These are phyloP conservation scores for Tillandsia leiboldiana DNA, from an alignment of 176 grass and related monocot genomes.

Conservation along the genomic window DNA sequence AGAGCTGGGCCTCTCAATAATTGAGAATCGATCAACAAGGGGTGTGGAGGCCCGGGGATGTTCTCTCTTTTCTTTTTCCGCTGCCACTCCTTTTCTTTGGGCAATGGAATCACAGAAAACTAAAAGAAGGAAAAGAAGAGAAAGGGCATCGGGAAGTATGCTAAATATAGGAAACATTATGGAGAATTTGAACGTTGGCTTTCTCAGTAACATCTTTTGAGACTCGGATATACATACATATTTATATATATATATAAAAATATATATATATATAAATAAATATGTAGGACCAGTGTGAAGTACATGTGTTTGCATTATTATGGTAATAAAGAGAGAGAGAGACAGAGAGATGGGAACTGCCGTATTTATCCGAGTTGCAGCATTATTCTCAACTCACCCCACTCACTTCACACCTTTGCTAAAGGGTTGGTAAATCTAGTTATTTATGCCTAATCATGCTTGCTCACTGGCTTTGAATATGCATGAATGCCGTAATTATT, in stretches of 20 bases:
- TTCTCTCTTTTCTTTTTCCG: conserved; percentile 11
- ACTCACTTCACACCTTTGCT: too few species aligned
- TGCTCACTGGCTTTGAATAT: too few species aligned
- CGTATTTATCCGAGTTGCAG: too few species aligned
- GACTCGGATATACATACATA: background rate
- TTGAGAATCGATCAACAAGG: background rate
- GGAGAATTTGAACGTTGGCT: conserved; percentile 6
- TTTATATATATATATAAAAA: background rate
- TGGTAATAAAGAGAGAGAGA: background rate
- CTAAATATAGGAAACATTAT: conserved; percentile 3
- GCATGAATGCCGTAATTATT: too few species aligned
- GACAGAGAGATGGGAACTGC: background rate
- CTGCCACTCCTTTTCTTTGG: background rate
- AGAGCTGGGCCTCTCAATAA: background rate
- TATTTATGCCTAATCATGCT: too few species aligned
- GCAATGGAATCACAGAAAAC: conserved; percentile 23
- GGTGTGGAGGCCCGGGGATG: conserved; percentile 3
- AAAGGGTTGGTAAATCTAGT: too few species aligned
- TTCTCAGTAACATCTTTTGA: conserved; percentile 12
- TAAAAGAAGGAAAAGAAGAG: conserved; percentile 15
- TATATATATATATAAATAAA: too few species aligned
- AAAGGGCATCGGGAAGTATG: background rate
- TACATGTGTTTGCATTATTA: conserved; percentile 7
- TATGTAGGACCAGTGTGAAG: background rate
- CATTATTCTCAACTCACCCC: too few species aligned